A percentile compares a stretch with the other conserved stretches of the same genome.
These are phyloP conservation scores for Phytopythium ostracodes DNA, from an alignment of 352 stramenopile species.

Conservation along the genomic window DNA sequence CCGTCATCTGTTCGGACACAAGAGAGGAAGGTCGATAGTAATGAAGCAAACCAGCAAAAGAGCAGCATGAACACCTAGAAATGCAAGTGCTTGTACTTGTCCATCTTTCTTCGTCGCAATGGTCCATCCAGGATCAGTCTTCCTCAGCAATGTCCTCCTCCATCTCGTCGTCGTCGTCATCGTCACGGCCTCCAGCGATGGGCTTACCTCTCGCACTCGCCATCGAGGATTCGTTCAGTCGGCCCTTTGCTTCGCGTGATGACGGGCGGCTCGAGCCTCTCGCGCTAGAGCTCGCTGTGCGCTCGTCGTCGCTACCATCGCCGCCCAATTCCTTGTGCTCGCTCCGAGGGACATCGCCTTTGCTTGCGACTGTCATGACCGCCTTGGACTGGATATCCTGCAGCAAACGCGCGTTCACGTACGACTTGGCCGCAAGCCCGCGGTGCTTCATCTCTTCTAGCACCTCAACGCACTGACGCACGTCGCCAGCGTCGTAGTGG, in stretches of 20 bases:
- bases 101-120: neutral
- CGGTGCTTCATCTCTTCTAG: conserved; percentile 80
- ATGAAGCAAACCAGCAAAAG: neutral
- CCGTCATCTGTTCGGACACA: neutral
- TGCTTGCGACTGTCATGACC: conserved; percentile 20
- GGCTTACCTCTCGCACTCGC: conserved; percentile 1
- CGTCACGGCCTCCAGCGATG: conserved; percentile 11
- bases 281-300: conserved; percentile 11
- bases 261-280: conserved; percentile 18
- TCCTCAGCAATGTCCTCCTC: conserved; percentile 80
- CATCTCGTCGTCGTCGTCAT: conserved; percentile 68
- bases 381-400: conserved; percentile 66
- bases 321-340: conserved; percentile 27
- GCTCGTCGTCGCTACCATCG: conserved; percentile 11
- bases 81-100: neutral
- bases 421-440: conserved; percentile 60
- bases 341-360: conserved; percentile 15
- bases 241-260: conserved; percentile 28
- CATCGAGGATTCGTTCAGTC: conserved; percentile 1
- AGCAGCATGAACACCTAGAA: neutral
- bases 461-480: conserved; percentile 56
- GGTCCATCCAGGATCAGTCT: conserved; percentile 14
- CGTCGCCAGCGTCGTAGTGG: conserved; percentile 63
- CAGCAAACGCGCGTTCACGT: conserved; percentile 67
- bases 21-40: neutral